Base-by-base conservation (phyloP, 1,284 basidiomycete species). In the Malassezia nana region DNA sequence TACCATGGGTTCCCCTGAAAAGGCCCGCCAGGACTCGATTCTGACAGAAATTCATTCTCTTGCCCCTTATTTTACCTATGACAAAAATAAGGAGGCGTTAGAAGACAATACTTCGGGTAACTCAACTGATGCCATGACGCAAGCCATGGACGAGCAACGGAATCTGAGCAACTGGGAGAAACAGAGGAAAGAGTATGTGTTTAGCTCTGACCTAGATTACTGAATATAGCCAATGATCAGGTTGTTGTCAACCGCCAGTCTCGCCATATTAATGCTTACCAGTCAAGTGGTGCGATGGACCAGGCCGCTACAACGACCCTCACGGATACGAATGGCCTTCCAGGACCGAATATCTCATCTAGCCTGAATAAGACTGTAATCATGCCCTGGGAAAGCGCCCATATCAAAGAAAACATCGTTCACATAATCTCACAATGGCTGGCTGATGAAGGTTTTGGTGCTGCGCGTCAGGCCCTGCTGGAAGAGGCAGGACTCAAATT, bases 371-470 rank as follows among this genome's bases (percentile, higher is more conserved):
- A 44, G 26, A 64, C 67, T 7, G 69, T 67, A 31, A 62, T 70
- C n/a, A 55, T 70, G 28, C 58, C 61, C 4, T 68, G 63, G 29
- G 59, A 61, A 44, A 63, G 66, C 26, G 57, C 65, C 6, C 50
- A 50, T 22, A 57, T 72, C 15, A 57, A 62, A 16, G 60, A 65
- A 46, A 68, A 72, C 41, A 66, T 71, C 31, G 62, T 72, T 8
- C 62, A 65, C 28, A 64, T 72, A 53, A 76, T 78, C 45, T 65
- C 71, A 16, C 75, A 78, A 53, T 78, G 77, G 62, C 74, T 79
- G 7, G 69, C 73, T 20, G 71, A 76, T 16, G 62, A 75, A 32
- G 70, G 75, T 0, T 71, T 76, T 50, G 66, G 74, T 1, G 64
- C 69, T 1, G 71, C 77, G 3, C 67, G 75, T 0, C 63, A 74